Evolutionary conservation across 1,139 yeast species (phyloP), one percentile per base, ranked within the genome.

Genomic region (Tardiomyces blankii): DNA sequence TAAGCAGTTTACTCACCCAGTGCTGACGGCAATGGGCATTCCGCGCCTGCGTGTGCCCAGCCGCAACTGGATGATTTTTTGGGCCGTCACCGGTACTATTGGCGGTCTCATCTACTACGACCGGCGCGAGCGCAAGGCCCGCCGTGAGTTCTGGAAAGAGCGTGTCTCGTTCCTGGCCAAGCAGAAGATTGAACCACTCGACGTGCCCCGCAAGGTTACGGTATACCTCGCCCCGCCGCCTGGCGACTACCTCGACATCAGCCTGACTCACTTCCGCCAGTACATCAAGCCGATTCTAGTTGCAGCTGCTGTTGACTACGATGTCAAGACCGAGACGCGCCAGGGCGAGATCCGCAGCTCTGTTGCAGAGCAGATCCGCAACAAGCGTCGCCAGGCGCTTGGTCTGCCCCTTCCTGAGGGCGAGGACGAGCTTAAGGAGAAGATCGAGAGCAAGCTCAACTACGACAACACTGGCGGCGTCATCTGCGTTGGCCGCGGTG

Each of bases 171-270:
- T 65, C 9, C 61, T 74, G 44, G 74, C 88, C 9, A 59, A 70
- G 13, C 53, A 54, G 46, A 65, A 64, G 18, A 73, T 78, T 44
- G 66, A 67, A 38, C 70, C 74, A 1, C 60, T 79, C 44, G 72
- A 76, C 35, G 59, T 75, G 32, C 89, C 96, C 1, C 73, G 98
- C 45, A 85, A 81, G 56, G 69, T 93, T 46, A 80, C 87, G 1
- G 79, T 93, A 1, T 89, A 81, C 59, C 75, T 89, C 49, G 95
- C 96, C 0, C 98, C 98, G 14, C 96, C 97, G 13, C 98, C 99
- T 14, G 85, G 87, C 55, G 97, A 91, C 62, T 87, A 80, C 57
- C 67, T 93, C 44, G 95, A 83, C 42, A 81, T 80, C 50, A 80
- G 94, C 16, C 62, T 84, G 65, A 74, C 74, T 49, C 75, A 83